Percentiles rank a stretch among this genome's conserved stretches.
Conservation (phyloP, 2,329 filamentous ascomycete genomes). For the Madurella fahalii region DNA sequence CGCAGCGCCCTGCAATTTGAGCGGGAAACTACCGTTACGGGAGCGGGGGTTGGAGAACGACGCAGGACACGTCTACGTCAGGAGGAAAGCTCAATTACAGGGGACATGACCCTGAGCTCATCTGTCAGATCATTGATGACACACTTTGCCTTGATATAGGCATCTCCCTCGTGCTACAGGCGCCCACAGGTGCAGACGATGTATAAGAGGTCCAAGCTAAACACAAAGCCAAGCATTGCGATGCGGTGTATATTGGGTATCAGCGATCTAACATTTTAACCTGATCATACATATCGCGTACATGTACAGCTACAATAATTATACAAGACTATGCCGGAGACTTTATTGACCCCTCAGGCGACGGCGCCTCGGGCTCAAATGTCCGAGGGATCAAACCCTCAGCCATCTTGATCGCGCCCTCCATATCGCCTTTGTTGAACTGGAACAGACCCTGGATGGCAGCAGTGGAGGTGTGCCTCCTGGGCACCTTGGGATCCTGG, state of each 20-base stretch:
- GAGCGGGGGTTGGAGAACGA: too few species aligned
- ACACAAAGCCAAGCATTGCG: too few species aligned
- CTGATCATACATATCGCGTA: conserved; percentile 5
- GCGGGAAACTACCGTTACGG: too few species aligned
- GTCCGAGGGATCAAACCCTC: conserved; percentile 59
- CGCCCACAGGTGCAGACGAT: too few species aligned
- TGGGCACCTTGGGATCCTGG: conserved; percentile 42
- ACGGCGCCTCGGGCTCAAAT: conserved; percentile 47
- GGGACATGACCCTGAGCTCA: too few species aligned
- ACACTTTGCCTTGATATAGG: too few species aligned
- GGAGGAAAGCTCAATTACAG: too few species aligned
- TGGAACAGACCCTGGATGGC: conserved; percentile 91
- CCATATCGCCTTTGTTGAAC: conserved; percentile 88
- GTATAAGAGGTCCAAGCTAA: too few species aligned
- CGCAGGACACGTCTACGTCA: too few species aligned
- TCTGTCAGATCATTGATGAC: too few species aligned
- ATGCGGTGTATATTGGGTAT: neutral
- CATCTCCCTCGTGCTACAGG: too few species aligned
- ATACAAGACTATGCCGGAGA: conserved; percentile 34
- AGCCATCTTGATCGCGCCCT: conserved; percentile 79
- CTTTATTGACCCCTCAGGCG: conserved; percentile 39
- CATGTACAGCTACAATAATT: neutral
- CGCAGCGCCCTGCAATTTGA: too few species aligned
- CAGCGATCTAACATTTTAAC: neutral
- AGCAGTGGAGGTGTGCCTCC: conserved; percentile 71